A percentile compares a stretch with the other conserved stretches of the same genome.
These are phyloP conservation scores for Ophiostoma perfectum DNA, from an alignment of 2,329 filamentous ascomycete genomes.

Conservation along the genomic window DNA sequence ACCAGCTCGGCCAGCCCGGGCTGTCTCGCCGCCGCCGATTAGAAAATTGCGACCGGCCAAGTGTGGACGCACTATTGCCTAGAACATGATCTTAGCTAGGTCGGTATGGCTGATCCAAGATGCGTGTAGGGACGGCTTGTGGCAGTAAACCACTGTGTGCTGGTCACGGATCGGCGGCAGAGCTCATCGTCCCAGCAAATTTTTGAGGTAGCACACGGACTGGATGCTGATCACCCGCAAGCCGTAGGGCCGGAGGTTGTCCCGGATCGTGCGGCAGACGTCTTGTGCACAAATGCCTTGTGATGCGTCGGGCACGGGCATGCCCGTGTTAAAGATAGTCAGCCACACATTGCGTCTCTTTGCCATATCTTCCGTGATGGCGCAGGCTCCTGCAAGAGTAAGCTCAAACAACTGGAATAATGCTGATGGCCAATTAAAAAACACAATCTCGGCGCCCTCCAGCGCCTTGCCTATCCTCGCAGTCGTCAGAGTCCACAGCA, in stretches of 20 bases:
- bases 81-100: background rate
- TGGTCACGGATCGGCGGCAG: background rate
- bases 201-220: background rate
- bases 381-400: background rate
- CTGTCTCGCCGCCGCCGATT: background rate
- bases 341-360: constrained; percentile 12
- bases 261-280: constrained; percentile 34
- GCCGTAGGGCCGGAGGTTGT: constrained; percentile 28
- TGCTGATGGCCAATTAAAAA: background rate
- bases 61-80: background rate
- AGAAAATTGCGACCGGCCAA: background rate
- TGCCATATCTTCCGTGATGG: background rate
- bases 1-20: background rate
- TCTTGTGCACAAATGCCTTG: constrained; percentile 29
- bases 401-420: background rate
- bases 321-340: constrained; percentile 30
- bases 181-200: background rate
- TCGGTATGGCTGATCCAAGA: background rate
- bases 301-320: constrained; percentile 29
- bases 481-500: background rate
- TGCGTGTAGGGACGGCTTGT: background rate
- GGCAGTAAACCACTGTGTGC: background rate
- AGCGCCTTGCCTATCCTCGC: background rate
- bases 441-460: background rate
- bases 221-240: background rate